Base-by-base conservation (phyloP, 2,329 filamentous ascomycete genomes). In the Diaporthe batatas region DNA sequence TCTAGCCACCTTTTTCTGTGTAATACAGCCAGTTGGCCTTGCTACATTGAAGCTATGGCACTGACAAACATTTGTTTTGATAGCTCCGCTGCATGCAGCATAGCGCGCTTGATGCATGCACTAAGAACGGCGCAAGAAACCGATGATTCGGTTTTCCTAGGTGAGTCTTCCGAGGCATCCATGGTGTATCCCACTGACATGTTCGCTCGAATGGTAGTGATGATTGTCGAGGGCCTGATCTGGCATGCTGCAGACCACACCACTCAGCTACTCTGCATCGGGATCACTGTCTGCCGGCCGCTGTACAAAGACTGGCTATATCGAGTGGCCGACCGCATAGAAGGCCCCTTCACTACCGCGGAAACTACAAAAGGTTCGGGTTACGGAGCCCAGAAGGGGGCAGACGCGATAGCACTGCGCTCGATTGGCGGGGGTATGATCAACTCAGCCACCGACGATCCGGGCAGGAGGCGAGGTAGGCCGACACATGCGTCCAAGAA, bases 271-370 rank as follows among this genome's bases (percentile, higher is more conserved):
- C 21, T 73, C 36, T 72, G 73, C 23, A 73, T 74, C 21, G 68
- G 54, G 3, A 29, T 70, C 6, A 74, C 73, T 6, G 73, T 74
- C 25, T 74, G 73, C 39, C 73, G 73, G 21, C 73, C 73, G 2
- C 16, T 74, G 21, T 74, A 74, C 39, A 74, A 74, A 23, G 67
- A 74, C 21, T 74, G 67, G 67, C 51, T 74, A 11, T 53, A 74
- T 47, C 57, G 55, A n/a, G 59, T 74, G n/a, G 67, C 44, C 6
- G 71, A 64, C 16, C 59, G 23, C 2, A 57, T 74, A 23, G 68
- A 73, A 16, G 67, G 34, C 21, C 5, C 54, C 10, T n/a, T 32
- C 7, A 55, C 32, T 6, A 11, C 3, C 21, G 34, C 23, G 49
- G 18, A 10, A 21, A 47, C 8, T 21, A 57, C 54, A 8, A 12